Evolutionary conservation across 2,329 filamentous ascomycete species (phyloP), one percentile per base, ranked within the genome.

Genomic region (Pyrenophora seminiperda): DNA sequence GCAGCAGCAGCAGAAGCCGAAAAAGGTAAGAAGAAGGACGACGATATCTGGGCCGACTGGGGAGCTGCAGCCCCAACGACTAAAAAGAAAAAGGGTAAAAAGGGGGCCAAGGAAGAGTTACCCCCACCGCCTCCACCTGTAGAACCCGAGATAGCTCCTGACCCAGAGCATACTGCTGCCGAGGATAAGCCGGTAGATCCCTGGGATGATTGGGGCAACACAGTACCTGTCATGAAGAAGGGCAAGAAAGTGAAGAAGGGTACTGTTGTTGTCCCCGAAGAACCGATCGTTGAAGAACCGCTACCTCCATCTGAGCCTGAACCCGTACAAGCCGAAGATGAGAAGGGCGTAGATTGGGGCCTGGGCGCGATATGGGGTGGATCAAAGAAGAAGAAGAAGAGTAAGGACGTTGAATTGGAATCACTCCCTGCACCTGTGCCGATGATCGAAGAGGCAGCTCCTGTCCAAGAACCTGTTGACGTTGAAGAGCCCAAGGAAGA

Each of bases 401-500:
- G 70, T 27, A 73, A 75, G 47, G 64, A 62, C 31, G 56, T 62
- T 13, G 73, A 73, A 31, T 58, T 63, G 5, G 73, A 75, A 29
- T 64, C 70, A 5, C 58, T 63, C 18, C 65, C 66, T 1, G 63
- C 65, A 17, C 58, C 63, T 3, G 62, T 64, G 13, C 58, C 64
- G 4, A 64, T 70, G 34, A 54, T 67, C 13, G 70, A 70, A 41
- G 66, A 68, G 19, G 30, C 53, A 13, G 55, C 64, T 11, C 54
- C 59, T 29, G 58, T 75, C 6, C 74, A 76, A 58, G 70, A 72
- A 47, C 77, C 79, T n/a, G 77, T 77, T 54, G 73, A 68, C 18
- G 72, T 81, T 6, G 77, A 81, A 49, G 80, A 82, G 59, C 76
- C 79, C 2, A 77, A 77, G 49, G 70, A 69, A 13, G 77, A 79